A percentile compares a stretch with the other conserved stretches of the same genome.
Evolutionary conservation across 208 protist species (phyloP).

Genomic region (Trypanosoma lewisi): DNA sequence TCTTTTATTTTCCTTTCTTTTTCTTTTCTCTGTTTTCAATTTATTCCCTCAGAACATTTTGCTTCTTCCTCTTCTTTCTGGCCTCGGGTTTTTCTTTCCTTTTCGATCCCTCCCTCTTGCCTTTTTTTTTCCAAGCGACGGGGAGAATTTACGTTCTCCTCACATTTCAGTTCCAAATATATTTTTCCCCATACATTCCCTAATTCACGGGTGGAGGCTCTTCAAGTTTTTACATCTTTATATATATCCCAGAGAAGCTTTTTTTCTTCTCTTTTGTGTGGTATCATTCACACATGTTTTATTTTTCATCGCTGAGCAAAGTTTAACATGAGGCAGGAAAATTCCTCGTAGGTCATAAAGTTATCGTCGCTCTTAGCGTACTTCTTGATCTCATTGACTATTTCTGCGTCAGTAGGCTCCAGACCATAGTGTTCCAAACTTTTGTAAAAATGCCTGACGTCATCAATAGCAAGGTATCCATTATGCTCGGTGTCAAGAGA

Average conservation of each 20-base stretch:
- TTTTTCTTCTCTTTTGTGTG: background rate
- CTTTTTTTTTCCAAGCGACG: too few relatives aligned
- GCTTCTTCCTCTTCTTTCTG: background rate
- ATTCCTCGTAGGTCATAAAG: constrained; percentile 87
- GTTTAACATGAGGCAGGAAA: constrained; percentile 85
- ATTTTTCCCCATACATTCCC: too few relatives aligned
- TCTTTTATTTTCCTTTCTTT: constrained; percentile 2
- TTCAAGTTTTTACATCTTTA: too few relatives aligned
- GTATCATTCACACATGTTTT: background rate
- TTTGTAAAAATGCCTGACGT: constrained; percentile 81
- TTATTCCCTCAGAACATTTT: constrained; percentile 12
- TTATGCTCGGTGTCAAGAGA: constrained; percentile 76
- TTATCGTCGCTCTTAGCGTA: constrained; percentile 70
- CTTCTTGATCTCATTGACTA: constrained; percentile 76
- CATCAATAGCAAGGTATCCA: constrained; percentile 69
- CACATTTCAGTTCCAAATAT: too few relatives aligned
- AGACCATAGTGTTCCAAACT: constrained; percentile 87
- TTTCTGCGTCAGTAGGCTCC: constrained; percentile 72
- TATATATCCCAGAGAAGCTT: background rate
- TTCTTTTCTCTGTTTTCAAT: constrained; percentile 7
- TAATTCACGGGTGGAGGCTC: too few relatives aligned
- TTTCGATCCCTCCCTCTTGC: background rate
- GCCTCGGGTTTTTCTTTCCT: background rate
- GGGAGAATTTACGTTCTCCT: too few relatives aligned
- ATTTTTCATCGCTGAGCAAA: constrained; percentile 75